phyloP scores from a whole-genome alignment of 805 yeast species.

The Lipomyces spencermartinsiae region DNA sequence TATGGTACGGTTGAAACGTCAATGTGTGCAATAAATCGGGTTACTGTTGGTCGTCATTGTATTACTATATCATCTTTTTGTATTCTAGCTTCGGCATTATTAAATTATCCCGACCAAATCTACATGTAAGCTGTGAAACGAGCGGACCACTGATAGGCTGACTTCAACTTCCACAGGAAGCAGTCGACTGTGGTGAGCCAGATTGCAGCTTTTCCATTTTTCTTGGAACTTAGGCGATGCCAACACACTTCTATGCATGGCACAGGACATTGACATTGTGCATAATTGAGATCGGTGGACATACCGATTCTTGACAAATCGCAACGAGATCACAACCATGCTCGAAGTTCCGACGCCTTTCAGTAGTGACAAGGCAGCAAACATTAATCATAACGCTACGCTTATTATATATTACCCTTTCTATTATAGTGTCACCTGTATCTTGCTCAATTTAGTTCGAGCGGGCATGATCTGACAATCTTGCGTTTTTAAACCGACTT shows the following conservation, averaged over 20 bases:
- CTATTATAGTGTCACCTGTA: not conserved
- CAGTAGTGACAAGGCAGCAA: not conserved
- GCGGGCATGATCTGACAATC: constrained; percentile 23
- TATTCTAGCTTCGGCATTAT: not conserved
- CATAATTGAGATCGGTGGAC: not conserved
- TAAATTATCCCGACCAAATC: not conserved
- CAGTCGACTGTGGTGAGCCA: constrained; percentile 11
- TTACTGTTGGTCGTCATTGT: not conserved
- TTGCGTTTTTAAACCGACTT: constrained; percentile 67
- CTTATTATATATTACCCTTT: not conserved
- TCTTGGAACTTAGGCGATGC: constrained; percentile 20
- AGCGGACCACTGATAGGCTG: constrained; percentile 10
- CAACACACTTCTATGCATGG: not conserved
- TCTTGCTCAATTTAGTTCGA: not conserved
- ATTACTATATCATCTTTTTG: constrained; percentile 9
- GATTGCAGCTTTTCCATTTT: constrained; percentile 20
- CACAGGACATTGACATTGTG: not conserved
- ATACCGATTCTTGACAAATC: not conserved
- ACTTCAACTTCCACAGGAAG: not conserved
- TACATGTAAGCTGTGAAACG: constrained; percentile 27
- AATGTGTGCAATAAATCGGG: not conserved
- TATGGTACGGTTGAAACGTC: not conserved
- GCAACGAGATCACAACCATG: not conserved
- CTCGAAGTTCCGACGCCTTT: not conserved
- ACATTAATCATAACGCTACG: not conserved